Evolutionary conservation across 2,329 filamentous ascomycete genomes (phyloP).

Genomic region (Ceratocystis cubensis): DNA sequence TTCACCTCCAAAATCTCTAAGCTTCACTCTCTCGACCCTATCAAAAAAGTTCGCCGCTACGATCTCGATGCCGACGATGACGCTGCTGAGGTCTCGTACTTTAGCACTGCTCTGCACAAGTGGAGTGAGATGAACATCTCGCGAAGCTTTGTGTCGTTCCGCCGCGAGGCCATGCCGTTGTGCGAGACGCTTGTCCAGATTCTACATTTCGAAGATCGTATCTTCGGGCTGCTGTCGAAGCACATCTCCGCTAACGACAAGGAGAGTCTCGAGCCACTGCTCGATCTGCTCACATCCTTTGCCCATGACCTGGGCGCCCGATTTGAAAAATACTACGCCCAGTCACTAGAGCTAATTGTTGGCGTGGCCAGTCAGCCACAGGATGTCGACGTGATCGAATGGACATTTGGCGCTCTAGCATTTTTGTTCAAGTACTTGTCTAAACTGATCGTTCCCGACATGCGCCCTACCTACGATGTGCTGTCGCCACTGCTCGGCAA

Average conservation of each 20-base stretch:
- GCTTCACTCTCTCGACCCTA: constrained; percentile 77
- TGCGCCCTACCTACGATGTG: constrained; percentile 71
- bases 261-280: constrained; percentile 69
- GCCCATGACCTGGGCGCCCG: constrained; percentile 80
- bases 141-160: constrained; percentile 64
- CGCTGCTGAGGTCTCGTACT: constrained; percentile 70
- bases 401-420: constrained; percentile 86
- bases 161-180: constrained; percentile 58
- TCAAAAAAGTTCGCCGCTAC: constrained; percentile 77
- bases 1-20: constrained; percentile 84
- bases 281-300: constrained; percentile 82
- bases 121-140: constrained; percentile 90
- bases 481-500: constrained; percentile 77
- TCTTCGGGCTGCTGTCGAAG: constrained; percentile 63
- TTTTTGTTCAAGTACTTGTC: constrained; percentile 97
- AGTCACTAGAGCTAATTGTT: constrained; percentile 61
- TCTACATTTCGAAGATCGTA: constrained; percentile 74
- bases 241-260: constrained; percentile 69
- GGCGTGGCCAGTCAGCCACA: constrained; percentile 64
- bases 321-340: constrained; percentile 80
- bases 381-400: constrained; percentile 85
- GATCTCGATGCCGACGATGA: constrained; percentile 69
- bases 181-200: constrained; percentile 88
- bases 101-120: constrained; percentile 67
- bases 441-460: constrained; percentile 68